phyloP scores from a whole-genome alignment of 306 rosid genomes.

The Castanea sativa region DNA sequence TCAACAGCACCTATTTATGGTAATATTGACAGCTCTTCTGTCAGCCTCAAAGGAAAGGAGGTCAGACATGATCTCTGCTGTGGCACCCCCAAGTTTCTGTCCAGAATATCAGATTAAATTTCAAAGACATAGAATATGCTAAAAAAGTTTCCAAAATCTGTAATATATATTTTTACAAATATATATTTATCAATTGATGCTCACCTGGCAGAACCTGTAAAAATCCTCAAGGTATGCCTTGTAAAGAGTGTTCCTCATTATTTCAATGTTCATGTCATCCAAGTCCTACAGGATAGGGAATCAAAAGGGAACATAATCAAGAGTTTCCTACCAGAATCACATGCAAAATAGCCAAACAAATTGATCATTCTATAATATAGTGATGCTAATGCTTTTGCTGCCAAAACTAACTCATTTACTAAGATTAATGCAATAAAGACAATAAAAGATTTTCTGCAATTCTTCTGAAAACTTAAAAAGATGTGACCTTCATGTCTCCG shows the following conservation, averaged over 20 bases:
- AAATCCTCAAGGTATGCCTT: conserved; percentile 99
- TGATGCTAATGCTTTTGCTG: not conserved
- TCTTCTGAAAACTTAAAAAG: not conserved
- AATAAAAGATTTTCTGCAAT: not conserved
- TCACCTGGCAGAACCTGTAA: conserved; percentile 92
- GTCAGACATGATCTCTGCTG: conserved; percentile 96
- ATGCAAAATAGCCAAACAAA: conserved; percentile 1
- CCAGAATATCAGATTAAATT: conserved; percentile 26
- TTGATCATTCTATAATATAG: not conserved
- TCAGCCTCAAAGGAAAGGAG: conserved; percentile 98
- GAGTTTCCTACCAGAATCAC: conserved; percentile 2
- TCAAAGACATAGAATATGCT: conserved; percentile 8
- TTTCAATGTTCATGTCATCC: conserved; percentile 99
- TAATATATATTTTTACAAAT: not conserved
- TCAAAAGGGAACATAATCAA: not conserved
- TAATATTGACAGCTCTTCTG: conserved; percentile 95
- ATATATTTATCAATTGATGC: conserved; percentile 8
- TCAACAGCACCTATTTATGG: conserved; percentile 75
- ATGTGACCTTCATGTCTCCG: not conserved
- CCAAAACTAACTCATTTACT: not conserved
- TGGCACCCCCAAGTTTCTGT: conserved; percentile 98
- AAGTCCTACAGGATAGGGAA: conserved; percentile 55
- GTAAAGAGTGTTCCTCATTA: conserved; percentile 97
- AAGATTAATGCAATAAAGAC: not conserved
- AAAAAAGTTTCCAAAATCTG: conserved; percentile 1